These are phyloP conservation scores for Suillus discolor DNA, from an alignment of 768 basidiomycete genomes.

Conservation along the genomic window DNA sequence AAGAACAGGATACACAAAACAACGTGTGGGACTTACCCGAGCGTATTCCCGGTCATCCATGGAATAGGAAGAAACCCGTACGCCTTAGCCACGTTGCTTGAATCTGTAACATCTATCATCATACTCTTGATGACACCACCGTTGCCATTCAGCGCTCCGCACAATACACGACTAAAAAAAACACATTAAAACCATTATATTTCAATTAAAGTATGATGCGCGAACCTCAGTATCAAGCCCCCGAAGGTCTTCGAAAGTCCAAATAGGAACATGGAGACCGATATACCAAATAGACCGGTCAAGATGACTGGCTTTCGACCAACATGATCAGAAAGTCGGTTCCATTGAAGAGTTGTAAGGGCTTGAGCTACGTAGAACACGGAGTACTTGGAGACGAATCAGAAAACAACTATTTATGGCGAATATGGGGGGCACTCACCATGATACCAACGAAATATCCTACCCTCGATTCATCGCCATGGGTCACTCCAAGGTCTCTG, in stretches of 20 bases:
- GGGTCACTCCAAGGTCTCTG: conserved; percentile 38
- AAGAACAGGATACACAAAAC: background rate
- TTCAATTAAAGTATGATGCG: background rate
- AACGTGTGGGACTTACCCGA: conserved; percentile 32
- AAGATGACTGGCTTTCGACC: conserved; percentile 59
- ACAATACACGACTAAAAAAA: conserved; percentile 37
- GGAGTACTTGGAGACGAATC: conserved; percentile 43
- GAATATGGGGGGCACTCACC: conserved; percentile 35
- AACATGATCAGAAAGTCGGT: conserved; percentile 51
- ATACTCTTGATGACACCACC: conserved; percentile 44
- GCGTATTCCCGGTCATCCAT: conserved; percentile 40
- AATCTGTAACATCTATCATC: conserved; percentile 38
- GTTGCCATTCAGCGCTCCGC: conserved; percentile 52
- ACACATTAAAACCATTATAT: background rate
- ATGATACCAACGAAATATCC: conserved; percentile 52
- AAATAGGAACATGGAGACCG: conserved; percentile 54
- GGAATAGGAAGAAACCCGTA: conserved; percentile 60
- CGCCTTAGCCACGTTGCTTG: conserved; percentile 28
- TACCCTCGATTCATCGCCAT: conserved; percentile 46
- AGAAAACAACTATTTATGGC: background rate
- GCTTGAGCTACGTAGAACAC: conserved; percentile 59
- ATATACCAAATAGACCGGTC: conserved; percentile 48
- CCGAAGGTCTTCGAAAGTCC: conserved; percentile 57
- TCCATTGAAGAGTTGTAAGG: conserved; percentile 59
- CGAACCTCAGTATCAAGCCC: conserved; percentile 52